Evolutionary conservation across 805 yeast species (phyloP).

Genomic region (Suhomyces vadensis): DNA sequence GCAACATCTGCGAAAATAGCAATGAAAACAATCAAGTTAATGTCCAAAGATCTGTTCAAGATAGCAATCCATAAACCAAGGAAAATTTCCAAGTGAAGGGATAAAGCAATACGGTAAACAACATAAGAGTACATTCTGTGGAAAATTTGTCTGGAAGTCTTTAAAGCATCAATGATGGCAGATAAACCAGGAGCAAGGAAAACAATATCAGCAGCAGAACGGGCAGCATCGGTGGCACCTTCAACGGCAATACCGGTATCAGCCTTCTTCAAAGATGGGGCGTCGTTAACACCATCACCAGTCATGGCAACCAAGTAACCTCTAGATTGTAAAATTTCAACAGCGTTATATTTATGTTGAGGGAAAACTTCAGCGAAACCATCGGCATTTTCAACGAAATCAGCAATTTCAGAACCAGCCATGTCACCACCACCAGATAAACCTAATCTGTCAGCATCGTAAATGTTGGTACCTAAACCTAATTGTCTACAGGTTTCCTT

Average conservation of each 20-base stretch:
- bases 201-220: conserved; percentile 96
- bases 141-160: conserved; percentile 59
- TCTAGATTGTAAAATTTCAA: conserved; percentile 91
- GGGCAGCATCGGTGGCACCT: conserved; percentile 97
- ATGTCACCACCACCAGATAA: conserved; percentile 91
- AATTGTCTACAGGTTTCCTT: conserved; percentile 97
- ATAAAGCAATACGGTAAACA: conserved; percentile 96
- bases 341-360: conserved; percentile 94
- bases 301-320: conserved; percentile 98
- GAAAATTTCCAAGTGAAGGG: conserved; percentile 91
- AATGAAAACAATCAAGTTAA: conserved; percentile 91
- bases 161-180: conserved; percentile 41
- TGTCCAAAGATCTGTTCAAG: conserved; percentile 80
- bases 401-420: conserved; percentile 97
- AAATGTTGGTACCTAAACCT: conserved; percentile 94
- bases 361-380: conserved; percentile 99
- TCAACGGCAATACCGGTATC: conserved; percentile 93
- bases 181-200: conserved; percentile 47
- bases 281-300: conserved; percentile 99
- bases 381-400: conserved; percentile 95
- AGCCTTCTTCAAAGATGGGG: conserved; percentile 94
- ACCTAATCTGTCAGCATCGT: conserved; percentile 96
- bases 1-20: conserved; percentile 98
- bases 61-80: conserved; percentile 97
- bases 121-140: conserved; percentile 99